Percentiles rank a stretch among this genome's conserved stretches.
Evolutionary conservation across 108 stramenopile genomes (phyloP).

Genomic region (Pseudonitzschia pungens): DNA sequence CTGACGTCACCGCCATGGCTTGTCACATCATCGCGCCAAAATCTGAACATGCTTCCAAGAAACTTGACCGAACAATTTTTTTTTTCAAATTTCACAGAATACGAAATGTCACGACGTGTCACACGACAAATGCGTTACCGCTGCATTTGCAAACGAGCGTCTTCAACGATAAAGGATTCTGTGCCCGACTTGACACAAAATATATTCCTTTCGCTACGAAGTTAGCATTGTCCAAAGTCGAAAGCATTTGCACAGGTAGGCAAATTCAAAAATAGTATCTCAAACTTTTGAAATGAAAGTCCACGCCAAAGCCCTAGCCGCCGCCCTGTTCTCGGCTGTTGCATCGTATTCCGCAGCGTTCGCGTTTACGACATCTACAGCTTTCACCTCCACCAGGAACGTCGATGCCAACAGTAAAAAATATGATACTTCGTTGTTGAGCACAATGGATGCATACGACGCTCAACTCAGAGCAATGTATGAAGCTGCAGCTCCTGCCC

Average conservation of each 20-base stretch:
- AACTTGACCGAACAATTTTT: not conserved
- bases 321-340: not conserved
- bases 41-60: not conserved
- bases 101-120: not conserved
- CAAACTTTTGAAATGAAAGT: constrained; percentile 3
- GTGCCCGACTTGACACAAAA: no score
- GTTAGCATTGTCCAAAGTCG: no score
- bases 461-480: constrained; percentile 21
- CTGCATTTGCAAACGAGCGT: not conserved
- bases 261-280: no score
- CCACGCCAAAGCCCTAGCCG: not conserved
- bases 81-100: not conserved
- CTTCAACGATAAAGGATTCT: not conserved
- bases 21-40: not conserved
- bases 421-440: constrained; percentile 5
- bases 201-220: no score
- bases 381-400: not conserved
- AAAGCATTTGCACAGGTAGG: no score
- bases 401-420: not conserved
- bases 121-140: not conserved
- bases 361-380: not conserved
- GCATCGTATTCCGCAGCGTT: not conserved
- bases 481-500: constrained; percentile 5
- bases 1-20: not conserved
- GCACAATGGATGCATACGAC: constrained; percentile 25